A percentile compares a stretch with the other conserved stretches of the same genome.
phyloP scores from a whole-genome alignment of 2,329 filamentous ascomycete species.

The Xylariales sp. region DNA sequence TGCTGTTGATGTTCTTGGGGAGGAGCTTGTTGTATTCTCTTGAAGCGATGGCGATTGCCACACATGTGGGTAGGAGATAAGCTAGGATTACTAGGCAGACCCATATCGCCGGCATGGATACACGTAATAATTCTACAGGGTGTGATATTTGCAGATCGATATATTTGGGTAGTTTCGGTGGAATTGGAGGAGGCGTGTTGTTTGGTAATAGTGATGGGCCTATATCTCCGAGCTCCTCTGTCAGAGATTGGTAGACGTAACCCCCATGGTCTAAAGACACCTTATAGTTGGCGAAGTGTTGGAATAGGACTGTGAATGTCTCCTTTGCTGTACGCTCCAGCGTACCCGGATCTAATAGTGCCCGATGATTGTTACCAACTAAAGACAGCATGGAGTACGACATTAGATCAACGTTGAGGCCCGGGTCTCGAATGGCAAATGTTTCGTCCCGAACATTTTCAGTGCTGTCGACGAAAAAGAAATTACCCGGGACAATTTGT shows the following conservation, averaged over 20 bases:
- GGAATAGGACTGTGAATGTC: conserved; percentile 35
- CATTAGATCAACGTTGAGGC: conserved; percentile 36
- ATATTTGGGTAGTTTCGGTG: not conserved
- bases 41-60: conserved; percentile 20
- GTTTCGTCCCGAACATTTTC: conserved; percentile 33
- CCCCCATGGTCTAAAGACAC: conserved; percentile 25
- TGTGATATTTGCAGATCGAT: conserved; percentile 26
- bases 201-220: no score
- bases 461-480: not conserved
- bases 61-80: conserved; percentile 33
- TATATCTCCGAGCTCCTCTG: conserved; percentile 7
- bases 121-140: conserved; percentile 32
- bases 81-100: conserved; percentile 34
- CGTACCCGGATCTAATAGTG: conserved; percentile 21
- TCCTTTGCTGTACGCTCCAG: conserved; percentile 29
- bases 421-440: conserved; percentile 35
- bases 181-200: no score
- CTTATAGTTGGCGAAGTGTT: conserved; percentile 35
- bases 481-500: not conserved
- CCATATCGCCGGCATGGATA: conserved; percentile 36
- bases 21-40: conserved; percentile 28
- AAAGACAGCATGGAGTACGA: conserved; percentile 39
- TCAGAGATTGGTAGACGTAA: conserved; percentile 19
- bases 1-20: conserved; percentile 19
- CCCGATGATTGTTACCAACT: conserved; percentile 29